These are phyloP conservation scores for Wickerhamiella sorbophila DNA, from an alignment of 805 yeast species.

Conservation along the genomic window DNA sequence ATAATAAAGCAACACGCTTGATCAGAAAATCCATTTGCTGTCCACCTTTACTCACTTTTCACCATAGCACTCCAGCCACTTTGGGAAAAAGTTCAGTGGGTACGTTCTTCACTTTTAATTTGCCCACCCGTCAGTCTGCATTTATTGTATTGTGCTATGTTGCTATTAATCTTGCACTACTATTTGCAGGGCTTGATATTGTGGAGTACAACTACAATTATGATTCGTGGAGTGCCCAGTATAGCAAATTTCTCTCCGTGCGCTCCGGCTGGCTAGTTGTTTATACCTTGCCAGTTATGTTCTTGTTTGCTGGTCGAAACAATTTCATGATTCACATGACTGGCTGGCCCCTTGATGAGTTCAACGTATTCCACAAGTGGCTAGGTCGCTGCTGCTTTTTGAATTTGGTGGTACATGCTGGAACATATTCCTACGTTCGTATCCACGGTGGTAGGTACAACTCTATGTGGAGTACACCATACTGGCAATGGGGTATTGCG, in stretches of 20 bases:
- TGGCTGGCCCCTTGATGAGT: constrained; percentile 46
- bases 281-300: constrained; percentile 18
- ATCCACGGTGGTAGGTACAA: constrained; percentile 8
- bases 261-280: constrained; percentile 12
- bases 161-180: constrained; percentile 22
- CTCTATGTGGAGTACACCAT: constrained; percentile 7
- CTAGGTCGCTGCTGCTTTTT: constrained; percentile 17
- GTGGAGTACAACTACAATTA: background rate
- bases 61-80: background rate
- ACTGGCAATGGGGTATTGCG: constrained; percentile 17
- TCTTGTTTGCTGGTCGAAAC: constrained; percentile 49
- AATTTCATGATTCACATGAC: constrained; percentile 47
- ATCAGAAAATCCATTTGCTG: background rate
- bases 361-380: constrained; percentile 41
- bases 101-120: constrained; percentile 7
- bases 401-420: constrained; percentile 18
- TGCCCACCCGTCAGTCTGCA: constrained; percentile 31
- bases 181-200: constrained; percentile 9
- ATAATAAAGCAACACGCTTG: background rate
- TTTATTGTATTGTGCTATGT: constrained; percentile 25
- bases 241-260: constrained; percentile 6
- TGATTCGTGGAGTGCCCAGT: background rate
- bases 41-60: background rate
- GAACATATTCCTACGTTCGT: constrained; percentile 14
- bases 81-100: background rate